Base-by-base conservation (phyloP, 257 asterid genomes). In the Nyctanthes arbortristis region DNA sequence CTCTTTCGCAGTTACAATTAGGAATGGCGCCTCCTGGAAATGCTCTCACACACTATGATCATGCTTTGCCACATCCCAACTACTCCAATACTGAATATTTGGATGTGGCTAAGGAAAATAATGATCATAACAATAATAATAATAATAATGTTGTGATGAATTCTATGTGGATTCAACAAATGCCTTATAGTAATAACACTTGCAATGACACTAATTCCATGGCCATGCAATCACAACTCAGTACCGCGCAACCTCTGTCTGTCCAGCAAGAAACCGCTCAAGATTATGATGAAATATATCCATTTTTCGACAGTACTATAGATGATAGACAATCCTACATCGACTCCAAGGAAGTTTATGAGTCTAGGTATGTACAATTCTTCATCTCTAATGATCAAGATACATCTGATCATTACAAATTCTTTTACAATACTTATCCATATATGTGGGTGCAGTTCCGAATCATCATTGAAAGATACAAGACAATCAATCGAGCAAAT, bases 391-490 rank as follows among this genome's bases (percentile, higher is more conserved):
- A n/a, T n/a, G n/a, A n/a, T n/a, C n/a, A n/a, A n/a, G n/a, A n/a
- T n/a, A n/a, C n/a, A n/a, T n/a, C n/a, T n/a, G n/a, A n/a, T n/a
- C n/a, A n/a, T n/a, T n/a, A n/a, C n/a, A n/a, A n/a, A n/a, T n/a
- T n/a, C n/a, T n/a, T n/a, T n/a, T n/a, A n/a, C n/a, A n/a, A n/a
- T n/a, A n/a, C n/a, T n/a, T n/a, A n/a, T n/a, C n/a, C n/a, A n/a
- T n/a, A n/a, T n/a, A n/a, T n/a, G n/a, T n/a, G n/a, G n/a, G 4
- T 68, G 85, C 88, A 89, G 97, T 72, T 77, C 94, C 62, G 98
- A 89, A 70, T 89, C 96, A 29, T 68, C 97, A 43, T 10, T 83
- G 67, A 87, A 85, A 67, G 95, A 85, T 67, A 74, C 87, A 2
- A 83, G 88, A 69, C 93, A 87, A 28, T 71, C 85, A 13, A 76